These are phyloP conservation scores for Noccaea bulbosa DNA, from an alignment of 345 rosid genomes.

Conservation along the genomic window DNA sequence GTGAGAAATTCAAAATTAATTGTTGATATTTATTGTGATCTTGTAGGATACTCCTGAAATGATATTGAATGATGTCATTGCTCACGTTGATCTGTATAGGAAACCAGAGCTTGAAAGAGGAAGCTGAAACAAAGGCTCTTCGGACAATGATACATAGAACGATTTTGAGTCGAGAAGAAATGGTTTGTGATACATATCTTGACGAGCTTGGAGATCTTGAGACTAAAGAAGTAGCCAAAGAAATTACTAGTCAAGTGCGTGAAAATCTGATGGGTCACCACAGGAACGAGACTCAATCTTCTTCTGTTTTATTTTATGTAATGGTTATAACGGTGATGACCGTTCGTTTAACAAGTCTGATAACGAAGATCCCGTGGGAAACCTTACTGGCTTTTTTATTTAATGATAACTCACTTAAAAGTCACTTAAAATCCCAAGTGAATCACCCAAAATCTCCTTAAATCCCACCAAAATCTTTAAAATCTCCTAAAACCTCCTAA, in stretches of 20 bases:
- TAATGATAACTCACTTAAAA: too few relatives aligned
- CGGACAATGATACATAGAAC: too few relatives aligned
- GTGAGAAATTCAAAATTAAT: neutral
- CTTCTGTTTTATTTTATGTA: constrained; percentile 85
- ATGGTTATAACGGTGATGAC: constrained; percentile 83
- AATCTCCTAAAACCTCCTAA: too few relatives aligned
- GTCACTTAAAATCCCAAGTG: too few relatives aligned
- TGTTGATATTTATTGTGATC: constrained; percentile 24
- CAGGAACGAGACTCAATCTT: constrained; percentile 78
- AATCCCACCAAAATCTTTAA: too few relatives aligned
- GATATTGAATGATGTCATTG: constrained; percentile 47
- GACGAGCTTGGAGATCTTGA: constrained; percentile 63
- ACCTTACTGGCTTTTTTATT: too few relatives aligned
- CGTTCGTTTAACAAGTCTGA: constrained; percentile 86
- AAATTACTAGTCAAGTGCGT: constrained; percentile 55
- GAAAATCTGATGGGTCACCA: constrained; percentile 62
- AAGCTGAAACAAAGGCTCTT: too few relatives aligned
- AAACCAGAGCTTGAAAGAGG: too few relatives aligned
- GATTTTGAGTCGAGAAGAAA: too few relatives aligned
- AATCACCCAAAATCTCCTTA: too few relatives aligned
- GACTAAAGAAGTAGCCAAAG: constrained; percentile 67
- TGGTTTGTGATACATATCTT: too few relatives aligned
- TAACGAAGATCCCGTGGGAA: constrained; percentile 62
- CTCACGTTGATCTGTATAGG: too few relatives aligned
- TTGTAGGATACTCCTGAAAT: constrained; percentile 46